Conservation (phyloP, 2,329 filamentous ascomycete genomes). For the Magnaporthiopsis rhizophila region DNA sequence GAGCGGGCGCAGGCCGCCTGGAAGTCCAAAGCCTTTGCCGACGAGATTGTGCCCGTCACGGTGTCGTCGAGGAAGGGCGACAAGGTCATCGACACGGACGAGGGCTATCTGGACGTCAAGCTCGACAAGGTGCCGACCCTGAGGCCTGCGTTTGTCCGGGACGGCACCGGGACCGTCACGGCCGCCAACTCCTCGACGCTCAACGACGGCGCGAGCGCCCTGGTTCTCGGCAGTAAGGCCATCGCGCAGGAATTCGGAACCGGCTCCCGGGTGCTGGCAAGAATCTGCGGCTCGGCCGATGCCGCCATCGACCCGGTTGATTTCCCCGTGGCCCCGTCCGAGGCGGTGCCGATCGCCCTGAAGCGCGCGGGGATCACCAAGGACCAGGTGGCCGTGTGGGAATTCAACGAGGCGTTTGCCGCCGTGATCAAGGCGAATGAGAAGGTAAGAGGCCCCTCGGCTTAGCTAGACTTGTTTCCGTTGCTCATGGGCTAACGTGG, state of each 20-base stretch:
- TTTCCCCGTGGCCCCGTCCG: slow-evolving; percentile 87
- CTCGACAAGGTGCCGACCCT: slow-evolving; percentile 77
- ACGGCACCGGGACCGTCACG: slow-evolving; percentile 83
- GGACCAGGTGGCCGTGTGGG: slow-evolving; percentile 89
- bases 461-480: too few relatives aligned
- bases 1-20: slow-evolving; percentile 85
- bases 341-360: slow-evolving; percentile 85
- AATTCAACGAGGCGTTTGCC: slow-evolving; percentile 98
- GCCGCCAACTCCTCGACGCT: slow-evolving; percentile 91
- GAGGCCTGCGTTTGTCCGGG: slow-evolving; percentile 83
- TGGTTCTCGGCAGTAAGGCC: slow-evolving; percentile 76
- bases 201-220: slow-evolving; percentile 87
- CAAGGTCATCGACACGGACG: slow-evolving; percentile 69
- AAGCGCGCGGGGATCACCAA: slow-evolving; percentile 83
- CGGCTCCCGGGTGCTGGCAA: slow-evolving; percentile 74
- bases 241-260: slow-evolving; percentile 73
- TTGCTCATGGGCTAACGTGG: neutral
- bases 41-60: slow-evolving; percentile 84
- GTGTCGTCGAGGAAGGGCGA: slow-evolving; percentile 81
- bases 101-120: slow-evolving; percentile 83
- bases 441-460: slow-evolving; percentile 45
- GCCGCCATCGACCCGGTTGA: slow-evolving; percentile 86
- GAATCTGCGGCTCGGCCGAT: slow-evolving; percentile 79
- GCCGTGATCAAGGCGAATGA: slow-evolving; percentile 92
- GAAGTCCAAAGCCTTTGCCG: slow-evolving; percentile 72